Base-by-base conservation (phyloP, 116 monocot genomes). In the Dioscorea cayenensis region DNA sequence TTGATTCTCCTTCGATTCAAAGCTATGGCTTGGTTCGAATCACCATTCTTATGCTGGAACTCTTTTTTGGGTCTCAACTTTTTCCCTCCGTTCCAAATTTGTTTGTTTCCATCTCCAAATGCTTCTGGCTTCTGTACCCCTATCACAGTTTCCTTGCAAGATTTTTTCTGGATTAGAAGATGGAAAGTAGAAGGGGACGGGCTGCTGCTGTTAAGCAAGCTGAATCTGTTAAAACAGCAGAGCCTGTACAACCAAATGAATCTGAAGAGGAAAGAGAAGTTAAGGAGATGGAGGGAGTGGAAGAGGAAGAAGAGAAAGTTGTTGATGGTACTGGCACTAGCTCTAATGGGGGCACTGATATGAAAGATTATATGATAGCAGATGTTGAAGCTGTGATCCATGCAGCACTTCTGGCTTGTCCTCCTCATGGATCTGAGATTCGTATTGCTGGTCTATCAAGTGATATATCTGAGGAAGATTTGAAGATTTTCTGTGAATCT, bases 391-490 rank as follows among this genome's bases (percentile, higher is more conserved):
- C 73, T 11, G 66, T 77, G 51, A 74, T 72, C 18, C 79, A 86
- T 63, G 80, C 84, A 32, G 86, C 88, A 62, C 84, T 94, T 66
- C 88, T 94, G 43, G 76, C 88, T 52, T 85, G 86, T 68, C 94
- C 94, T 67, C 84, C 90, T 35, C 90, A 94, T 74, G 94, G 94
- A 1, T 87, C 89, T 61, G 95, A 91, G 69, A 78, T 95, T 69
- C 91, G 91, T 82, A 48, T 91, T 38, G 95, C 89, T 19, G 81
- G 81, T 18, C 76, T 95, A 21, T 76, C 91, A 36, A 25, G 28
- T 64, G 83, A 83, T 81, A 80, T 74, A 23, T 78, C 84, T 48
- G 71, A 81, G 68, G 83, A 82, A 32, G 89, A 92, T 28, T 63
- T 92, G 25, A 89, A 63, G 52, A 48, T 58, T 10, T 87, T 92